Evolutionary conservation across 805 yeast species (phyloP).

Genomic region (Kregervanrija pseudodelftensis): DNA sequence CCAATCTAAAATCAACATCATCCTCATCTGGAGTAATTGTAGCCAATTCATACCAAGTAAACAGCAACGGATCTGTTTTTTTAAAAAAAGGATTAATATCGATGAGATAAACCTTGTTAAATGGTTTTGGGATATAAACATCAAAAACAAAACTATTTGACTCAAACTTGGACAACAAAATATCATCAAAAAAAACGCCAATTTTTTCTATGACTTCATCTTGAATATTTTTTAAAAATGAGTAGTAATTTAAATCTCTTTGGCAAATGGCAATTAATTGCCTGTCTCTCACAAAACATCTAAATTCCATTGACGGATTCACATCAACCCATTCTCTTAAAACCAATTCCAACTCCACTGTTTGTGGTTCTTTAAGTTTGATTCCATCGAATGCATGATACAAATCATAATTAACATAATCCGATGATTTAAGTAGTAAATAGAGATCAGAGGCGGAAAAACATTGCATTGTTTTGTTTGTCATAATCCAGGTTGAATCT

Average conservation of each 20-base stretch:
- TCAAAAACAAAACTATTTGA: constrained; percentile 64
- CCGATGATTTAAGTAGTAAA: constrained; percentile 75
- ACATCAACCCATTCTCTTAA: constrained; percentile 76
- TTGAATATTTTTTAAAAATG: constrained; percentile 50
- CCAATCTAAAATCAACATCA: constrained; percentile 48
- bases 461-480: constrained; percentile 72
- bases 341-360: constrained; percentile 53
- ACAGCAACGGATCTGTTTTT: constrained; percentile 70
- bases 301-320: constrained; percentile 87
- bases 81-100: constrained; percentile 85
- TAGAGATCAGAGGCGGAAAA: constrained; percentile 67
- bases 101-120: constrained; percentile 54
- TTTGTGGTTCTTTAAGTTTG: constrained; percentile 19
- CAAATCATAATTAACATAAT: constrained; percentile 80
- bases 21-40: constrained; percentile 27
- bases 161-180: constrained; percentile 42
- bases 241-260: constrained; percentile 79
- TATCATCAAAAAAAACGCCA: constrained; percentile 46
- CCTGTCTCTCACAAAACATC: constrained; percentile 69
- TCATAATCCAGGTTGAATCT: constrained; percentile 88
- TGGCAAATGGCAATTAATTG: constrained; percentile 70
- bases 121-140: constrained; percentile 74
- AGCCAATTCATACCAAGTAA: constrained; percentile 76
- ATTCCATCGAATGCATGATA: constrained; percentile 55
- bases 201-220: constrained; percentile 42